Percentiles rank a stretch among this genome's conserved stretches.
Conservation (phyloP, 257 asterid genomes). For the Voacanga thouarsii region DNA sequence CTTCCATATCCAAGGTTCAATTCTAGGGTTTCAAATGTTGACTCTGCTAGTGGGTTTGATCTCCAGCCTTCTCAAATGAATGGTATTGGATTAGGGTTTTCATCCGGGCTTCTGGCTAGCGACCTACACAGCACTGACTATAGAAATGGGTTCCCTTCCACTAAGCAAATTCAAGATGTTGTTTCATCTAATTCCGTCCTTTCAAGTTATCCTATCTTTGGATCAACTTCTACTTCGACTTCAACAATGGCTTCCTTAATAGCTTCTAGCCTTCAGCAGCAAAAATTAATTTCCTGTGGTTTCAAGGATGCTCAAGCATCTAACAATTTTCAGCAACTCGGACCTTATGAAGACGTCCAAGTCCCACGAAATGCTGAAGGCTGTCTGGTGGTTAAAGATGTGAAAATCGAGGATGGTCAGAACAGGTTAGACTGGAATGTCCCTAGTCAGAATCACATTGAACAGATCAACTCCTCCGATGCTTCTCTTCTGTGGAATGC, state of each 20-base stretch:
- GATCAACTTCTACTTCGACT: conserved; percentile 26
- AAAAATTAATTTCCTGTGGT: conserved; percentile 20
- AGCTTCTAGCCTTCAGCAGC: conserved; percentile 38
- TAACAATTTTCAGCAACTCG: conserved; percentile 19
- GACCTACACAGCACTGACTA: conserved; percentile 2
- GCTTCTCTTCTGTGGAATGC: conserved; percentile 41
- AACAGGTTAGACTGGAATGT: conserved; percentile 30
- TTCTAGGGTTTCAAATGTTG: conserved; percentile 23
- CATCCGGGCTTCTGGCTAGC: conserved; percentile 21
- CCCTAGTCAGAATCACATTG: conserved; percentile 20
- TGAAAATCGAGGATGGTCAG: conserved; percentile 31
- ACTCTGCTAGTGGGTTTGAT: conserved; percentile 16
- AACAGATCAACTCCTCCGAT: conserved; percentile 27
- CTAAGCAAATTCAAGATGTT: conserved; percentile 33
- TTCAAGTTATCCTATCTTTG: conserved; percentile 29
- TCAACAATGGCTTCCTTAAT: conserved; percentile 42
- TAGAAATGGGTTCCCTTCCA: conserved; percentile 22
- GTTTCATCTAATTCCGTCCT: conserved; percentile 23
- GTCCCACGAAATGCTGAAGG: conserved; percentile 18
- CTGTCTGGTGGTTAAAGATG: conserved; percentile 25
- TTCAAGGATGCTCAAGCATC: conserved; percentile 18
- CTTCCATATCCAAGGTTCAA: conserved; percentile 26
- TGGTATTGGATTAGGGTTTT: conserved; percentile 40
- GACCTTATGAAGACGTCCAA: conserved; percentile 27
- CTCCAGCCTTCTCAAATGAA: conserved; percentile 18